phyloP scores from a whole-genome alignment of 306 rosid species.

The Cotoneaster glaucophyllus region DNA sequence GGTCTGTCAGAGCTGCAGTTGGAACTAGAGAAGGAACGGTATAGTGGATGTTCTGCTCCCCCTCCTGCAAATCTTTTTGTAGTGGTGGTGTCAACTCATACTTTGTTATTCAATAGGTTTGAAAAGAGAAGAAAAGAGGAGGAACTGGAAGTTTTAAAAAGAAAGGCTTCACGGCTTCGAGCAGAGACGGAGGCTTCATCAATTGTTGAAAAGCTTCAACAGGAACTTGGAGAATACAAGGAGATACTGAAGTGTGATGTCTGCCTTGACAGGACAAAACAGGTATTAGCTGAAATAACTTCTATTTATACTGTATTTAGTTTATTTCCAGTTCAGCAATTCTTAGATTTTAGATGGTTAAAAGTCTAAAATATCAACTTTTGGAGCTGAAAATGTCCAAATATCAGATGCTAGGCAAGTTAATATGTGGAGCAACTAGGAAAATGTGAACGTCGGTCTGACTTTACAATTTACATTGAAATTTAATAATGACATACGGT shows the following conservation, averaged over 20 bases:
- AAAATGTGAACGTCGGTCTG: not conserved
- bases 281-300: constrained; percentile 39
- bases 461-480: not conserved
- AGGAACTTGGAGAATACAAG: constrained; percentile 77
- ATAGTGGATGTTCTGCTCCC: not conserved
- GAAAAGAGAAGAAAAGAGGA: constrained; percentile 68
- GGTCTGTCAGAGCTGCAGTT: constrained; percentile 55
- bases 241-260: constrained; percentile 85
- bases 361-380: not conserved
- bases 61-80: not conserved
- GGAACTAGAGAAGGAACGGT: constrained; percentile 84
- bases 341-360: not conserved
- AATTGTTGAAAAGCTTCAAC: constrained; percentile 67
- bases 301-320: not conserved
- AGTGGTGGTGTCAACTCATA: not conserved
- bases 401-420: not conserved
- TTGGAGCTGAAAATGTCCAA: not conserved
- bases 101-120: constrained; percentile 42
- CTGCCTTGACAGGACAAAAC: constrained; percentile 77
- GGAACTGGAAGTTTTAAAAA: constrained; percentile 62
- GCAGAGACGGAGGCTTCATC: constrained; percentile 64
- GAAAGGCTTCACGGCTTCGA: constrained; percentile 52
- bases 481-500: not conserved
- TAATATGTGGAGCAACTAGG: not conserved
- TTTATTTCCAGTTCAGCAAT: not conserved